These are phyloP conservation scores for Talaromyces sp. DNA, from an alignment of 2,329 filamentous ascomycete genomes.

Conservation along the genomic window DNA sequence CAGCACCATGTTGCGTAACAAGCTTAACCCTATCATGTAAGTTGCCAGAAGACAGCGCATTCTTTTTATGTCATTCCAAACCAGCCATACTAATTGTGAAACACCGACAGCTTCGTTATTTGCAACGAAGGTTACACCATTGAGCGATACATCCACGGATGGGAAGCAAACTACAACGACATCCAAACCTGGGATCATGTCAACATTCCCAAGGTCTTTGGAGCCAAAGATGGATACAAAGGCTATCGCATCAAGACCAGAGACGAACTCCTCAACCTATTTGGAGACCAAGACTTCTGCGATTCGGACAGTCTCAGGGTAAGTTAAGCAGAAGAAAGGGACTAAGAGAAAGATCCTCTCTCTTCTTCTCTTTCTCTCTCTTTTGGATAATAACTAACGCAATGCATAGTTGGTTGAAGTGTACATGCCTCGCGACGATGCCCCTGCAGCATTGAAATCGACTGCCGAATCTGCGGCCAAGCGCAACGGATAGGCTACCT, in stretches of 20 bases:
- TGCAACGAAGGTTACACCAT: constrained; percentile 90
- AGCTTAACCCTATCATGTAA: constrained; percentile 75
- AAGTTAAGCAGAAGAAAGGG: constrained; percentile 14
- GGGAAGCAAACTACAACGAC: constrained; percentile 79
- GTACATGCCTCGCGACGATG: constrained; percentile 78
- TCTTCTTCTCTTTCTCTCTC: no score
- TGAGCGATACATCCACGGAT: constrained; percentile 84
- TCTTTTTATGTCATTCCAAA: not conserved
- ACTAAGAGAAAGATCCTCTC: not conserved
- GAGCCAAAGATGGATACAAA: constrained; percentile 60
- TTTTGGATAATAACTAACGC: constrained; percentile 14
- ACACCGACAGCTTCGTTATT: constrained; percentile 65
- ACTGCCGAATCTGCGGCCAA: constrained; percentile 72
- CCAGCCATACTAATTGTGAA: not conserved
- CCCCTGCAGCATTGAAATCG: constrained; percentile 68
- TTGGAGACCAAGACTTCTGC: constrained; percentile 65
- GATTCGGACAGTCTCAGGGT: constrained; percentile 53
- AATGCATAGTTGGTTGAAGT: constrained; percentile 75
- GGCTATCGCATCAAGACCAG: constrained; percentile 71
- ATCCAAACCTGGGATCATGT: constrained; percentile 75
- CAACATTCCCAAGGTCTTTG: constrained; percentile 69
- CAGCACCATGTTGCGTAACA: constrained; percentile 77
- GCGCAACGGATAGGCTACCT: constrained; percentile 54
- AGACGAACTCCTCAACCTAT: constrained; percentile 66
- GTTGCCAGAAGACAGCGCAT: constrained; percentile 30